These are phyloP conservation scores for Colletotrichum siamense DNA, from an alignment of 2,329 filamentous ascomycete genomes.

Conservation along the genomic window DNA sequence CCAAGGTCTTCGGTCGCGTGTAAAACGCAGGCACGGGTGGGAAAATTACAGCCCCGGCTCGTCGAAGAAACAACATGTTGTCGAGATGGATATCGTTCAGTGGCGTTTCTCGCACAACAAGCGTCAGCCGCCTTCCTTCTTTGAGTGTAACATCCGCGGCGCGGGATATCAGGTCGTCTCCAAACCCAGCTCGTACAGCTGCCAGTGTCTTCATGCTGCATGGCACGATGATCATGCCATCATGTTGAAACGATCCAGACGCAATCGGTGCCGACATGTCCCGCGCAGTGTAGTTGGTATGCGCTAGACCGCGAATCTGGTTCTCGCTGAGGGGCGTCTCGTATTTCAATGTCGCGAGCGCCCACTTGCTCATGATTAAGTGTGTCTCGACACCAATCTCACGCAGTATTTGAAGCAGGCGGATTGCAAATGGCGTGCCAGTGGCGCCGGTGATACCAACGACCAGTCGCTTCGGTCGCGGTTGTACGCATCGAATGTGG, in stretches of 20 bases:
- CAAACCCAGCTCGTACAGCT: constrained; percentile 43
- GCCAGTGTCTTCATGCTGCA: constrained; percentile 56
- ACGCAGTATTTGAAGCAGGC: constrained; percentile 42
- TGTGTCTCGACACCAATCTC: constrained; percentile 51
- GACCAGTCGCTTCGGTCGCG: constrained; percentile 26
- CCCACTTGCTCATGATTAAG: constrained; percentile 54
- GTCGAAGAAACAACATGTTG: constrained; percentile 47
- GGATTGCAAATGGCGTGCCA: constrained; percentile 47
- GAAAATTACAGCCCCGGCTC: constrained; percentile 46
- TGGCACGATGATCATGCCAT: constrained; percentile 53
- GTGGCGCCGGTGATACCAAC: constrained; percentile 58
- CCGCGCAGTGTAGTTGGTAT: constrained; percentile 30
- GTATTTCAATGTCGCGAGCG: constrained; percentile 49
- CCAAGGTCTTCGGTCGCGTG: constrained; percentile 39
- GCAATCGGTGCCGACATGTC: constrained; percentile 51
- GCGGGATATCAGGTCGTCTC: constrained; percentile 49
- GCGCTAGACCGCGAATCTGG: not conserved
- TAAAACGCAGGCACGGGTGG: constrained; percentile 52
- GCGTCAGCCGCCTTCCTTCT: constrained; percentile 42
- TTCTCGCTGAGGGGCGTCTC: constrained; percentile 28
- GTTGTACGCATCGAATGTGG: not conserved
- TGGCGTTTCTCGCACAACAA: constrained; percentile 49
- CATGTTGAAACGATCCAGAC: constrained; percentile 45
- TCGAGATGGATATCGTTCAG: constrained; percentile 50
- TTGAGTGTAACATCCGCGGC: constrained; percentile 53